Evolutionary conservation across 345 rosid species (phyloP), one percentile per base, ranked within the genome.

Genomic region (Melaleuca quinquenervia): DNA sequence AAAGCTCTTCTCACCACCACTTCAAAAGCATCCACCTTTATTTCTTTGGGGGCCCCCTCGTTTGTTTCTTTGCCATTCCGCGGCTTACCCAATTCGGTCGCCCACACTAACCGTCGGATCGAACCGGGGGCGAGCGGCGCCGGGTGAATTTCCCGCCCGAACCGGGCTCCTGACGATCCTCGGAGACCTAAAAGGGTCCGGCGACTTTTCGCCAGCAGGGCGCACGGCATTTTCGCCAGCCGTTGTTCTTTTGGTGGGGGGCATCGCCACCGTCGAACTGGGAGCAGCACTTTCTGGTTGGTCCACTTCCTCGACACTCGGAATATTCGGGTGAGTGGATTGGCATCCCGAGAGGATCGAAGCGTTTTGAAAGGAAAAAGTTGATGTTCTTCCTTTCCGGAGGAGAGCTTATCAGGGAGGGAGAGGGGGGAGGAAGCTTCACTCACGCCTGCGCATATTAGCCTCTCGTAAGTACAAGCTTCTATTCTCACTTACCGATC

Each of bases 241-340:
- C 41, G n/a, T 41, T 41, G 3, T 41, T 41, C 41, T 41, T 4
- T 41, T 41, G 2, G 2, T 41, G 41, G 41, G 41, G 41, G 41
- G 41, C 41, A 53, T 53, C 2, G 3, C 55, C 80, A 36, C 80
- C 48, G 48, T 70, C 10, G 36, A 58, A 70, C 22, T 32, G 2
- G 76, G 44, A 62, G 8, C 2, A 0, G 44, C 12, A 0, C 44
- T 1, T 32, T 64, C 32, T 18, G 3, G 22, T 36, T 36, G 80
- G 80, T 36, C 85, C 90, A 85, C 84, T 83, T 88, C 83, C 55
- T 88, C 44, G 49, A 80, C 20, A 90, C 84, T 10, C 36, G 8
- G 80, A 70, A 70, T 70, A 70, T 70, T 70, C 80, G 26, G 11
- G 36, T 18, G 80, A 70, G 36, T 18, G 80, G 80, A 70, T 36